Base-by-base conservation (phyloP, 768 basidiomycete species). In the Aureoboletus auriporus region DNA sequence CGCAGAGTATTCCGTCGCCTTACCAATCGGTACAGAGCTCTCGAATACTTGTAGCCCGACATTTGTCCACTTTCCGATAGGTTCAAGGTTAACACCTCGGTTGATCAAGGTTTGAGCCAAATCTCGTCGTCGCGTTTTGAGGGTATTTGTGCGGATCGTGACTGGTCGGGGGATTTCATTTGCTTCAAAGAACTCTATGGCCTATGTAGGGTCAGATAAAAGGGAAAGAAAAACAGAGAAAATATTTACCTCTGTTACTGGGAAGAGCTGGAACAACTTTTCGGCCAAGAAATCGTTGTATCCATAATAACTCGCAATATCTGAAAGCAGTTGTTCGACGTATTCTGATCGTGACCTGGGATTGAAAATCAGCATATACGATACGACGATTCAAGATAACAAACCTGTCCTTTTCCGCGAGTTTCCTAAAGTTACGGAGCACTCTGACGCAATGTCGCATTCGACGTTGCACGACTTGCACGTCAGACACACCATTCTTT, bases 11-110 rank as follows among this genome's bases (percentile, higher is more conserved):
- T n/a, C 27, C 30, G 44, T 17, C 39, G 16, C 52, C 62, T 43
- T 59, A 80, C 91, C 95, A 53, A 99, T 91, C 0, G 96, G 96
- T 2, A 99, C 93, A 52, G 80, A 84, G 55, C 89, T 91, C 71
- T 97, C 95, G 65, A 98, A 98, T 4, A 99, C 88, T 68, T 98
- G 96, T n/a, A 99, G 77, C 13, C 96, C 96, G 53, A 97, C 94
- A 62, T 97, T 98, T 27, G 91, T 91, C 96, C 96, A 98, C 71
- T 98, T 98, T 28, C 95, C 96, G 56, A 99, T 94, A 17, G 96
- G 94, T 65, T 98, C 95, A 46, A 99, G 79, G 62, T 91, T 96
- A 52, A 98, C 96, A 30, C 96, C 96, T 41, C 96, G 82, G 66
- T 96, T 96, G 58, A 98, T 84, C 31, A 99, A 76, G 0, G 84